Conservation (phyloP, 2,329 filamentous ascomycete genomes). For the Clarireedia paspali region DNA sequence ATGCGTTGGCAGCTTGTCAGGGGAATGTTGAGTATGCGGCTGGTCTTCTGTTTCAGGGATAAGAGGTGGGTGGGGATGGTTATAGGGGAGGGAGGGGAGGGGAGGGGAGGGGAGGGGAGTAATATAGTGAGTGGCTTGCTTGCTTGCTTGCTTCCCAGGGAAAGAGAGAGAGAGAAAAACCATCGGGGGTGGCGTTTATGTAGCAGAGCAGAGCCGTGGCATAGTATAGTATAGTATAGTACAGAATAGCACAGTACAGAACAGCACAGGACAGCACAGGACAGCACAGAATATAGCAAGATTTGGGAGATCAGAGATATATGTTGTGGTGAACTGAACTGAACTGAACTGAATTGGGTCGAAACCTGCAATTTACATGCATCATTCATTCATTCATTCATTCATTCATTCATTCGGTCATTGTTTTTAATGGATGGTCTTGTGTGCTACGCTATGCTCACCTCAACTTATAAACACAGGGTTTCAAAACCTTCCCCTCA, state of each 20-base stretch:
- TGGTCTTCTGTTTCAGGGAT: slow-evolving; percentile 60
- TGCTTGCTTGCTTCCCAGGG: too few species aligned
- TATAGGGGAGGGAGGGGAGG: background rate
- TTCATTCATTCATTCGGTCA: background rate
- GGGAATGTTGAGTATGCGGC: slow-evolving; percentile 89
- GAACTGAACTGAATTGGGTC: background rate
- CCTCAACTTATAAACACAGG: slow-evolving; percentile 90
- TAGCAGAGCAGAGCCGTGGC: too few species aligned
- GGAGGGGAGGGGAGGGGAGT: background rate
- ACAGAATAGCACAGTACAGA: too few species aligned
- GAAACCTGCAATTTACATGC: background rate
- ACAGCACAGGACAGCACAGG: too few species aligned
- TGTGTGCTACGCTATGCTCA: slow-evolving; percentile 3
- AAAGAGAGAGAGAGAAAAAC: too few species aligned
- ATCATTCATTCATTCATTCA: background rate
- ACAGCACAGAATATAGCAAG: too few species aligned
- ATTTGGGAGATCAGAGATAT: too few species aligned
- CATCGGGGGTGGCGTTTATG: too few species aligned
- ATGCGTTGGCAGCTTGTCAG: slow-evolving; percentile 72
- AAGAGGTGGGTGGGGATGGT: slow-evolving; percentile 7
- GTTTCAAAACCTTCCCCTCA: slow-evolving; percentile 68
- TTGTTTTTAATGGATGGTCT: too few species aligned
- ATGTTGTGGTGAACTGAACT: background rate
- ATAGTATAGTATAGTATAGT: too few species aligned
- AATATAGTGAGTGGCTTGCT: background rate